These are phyloP conservation scores for Fonsecaea pugnacius DNA, from an alignment of 2,329 filamentous ascomycete genomes.

Conservation along the genomic window DNA sequence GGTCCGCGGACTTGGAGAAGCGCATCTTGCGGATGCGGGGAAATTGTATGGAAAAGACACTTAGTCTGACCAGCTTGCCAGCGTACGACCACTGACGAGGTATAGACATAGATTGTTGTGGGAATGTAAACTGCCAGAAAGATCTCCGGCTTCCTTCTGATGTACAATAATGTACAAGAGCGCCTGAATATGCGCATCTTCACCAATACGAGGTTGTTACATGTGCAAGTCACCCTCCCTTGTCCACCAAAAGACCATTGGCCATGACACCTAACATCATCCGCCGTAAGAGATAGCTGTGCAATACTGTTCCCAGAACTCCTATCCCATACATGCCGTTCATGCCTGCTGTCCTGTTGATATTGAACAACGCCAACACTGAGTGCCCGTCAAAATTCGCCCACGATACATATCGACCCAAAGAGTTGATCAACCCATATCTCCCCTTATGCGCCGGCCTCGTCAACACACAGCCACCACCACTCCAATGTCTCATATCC, in stretches of 20 bases:
- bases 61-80: too few species aligned
- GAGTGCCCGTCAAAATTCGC: not conserved
- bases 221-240: not conserved
- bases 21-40: not conserved
- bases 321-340: not conserved
- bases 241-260: not conserved
- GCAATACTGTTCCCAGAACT: not conserved
- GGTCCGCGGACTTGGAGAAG: not conserved
- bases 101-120: too few species aligned
- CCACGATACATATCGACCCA: not conserved
- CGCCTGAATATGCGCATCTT: not conserved
- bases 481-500: constrained; percentile 46
- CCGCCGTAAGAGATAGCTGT: not conserved
- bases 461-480: constrained; percentile 48
- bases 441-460: not conserved
- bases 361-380: not conserved
- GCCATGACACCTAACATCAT: not conserved
- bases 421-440: not conserved
- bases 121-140: too few species aligned
- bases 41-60: not conserved
- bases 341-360: not conserved
- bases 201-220: not conserved
- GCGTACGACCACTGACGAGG: too few species aligned
- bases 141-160: too few species aligned
- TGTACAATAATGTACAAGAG: not conserved